These are phyloP conservation scores for Picochlorum sp. DNA, from an alignment of 139 green algal genomes.

Conservation along the genomic window DNA sequence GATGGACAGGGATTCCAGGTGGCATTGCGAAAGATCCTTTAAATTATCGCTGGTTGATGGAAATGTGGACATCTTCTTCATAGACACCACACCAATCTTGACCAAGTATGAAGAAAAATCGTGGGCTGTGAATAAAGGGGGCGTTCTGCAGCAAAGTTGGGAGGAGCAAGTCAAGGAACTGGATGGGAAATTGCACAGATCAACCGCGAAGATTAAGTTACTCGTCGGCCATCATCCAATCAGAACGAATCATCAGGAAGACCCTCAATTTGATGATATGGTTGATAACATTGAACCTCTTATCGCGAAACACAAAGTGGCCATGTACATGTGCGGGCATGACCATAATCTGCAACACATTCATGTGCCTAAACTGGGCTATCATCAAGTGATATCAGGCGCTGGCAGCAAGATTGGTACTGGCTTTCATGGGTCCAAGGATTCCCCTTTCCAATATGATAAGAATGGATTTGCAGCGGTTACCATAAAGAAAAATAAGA, in stretches of 20 bases:
- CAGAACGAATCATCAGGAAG: slow-evolving; percentile 8
- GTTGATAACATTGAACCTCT: slow-evolving; percentile 27
- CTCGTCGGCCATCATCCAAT: slow-evolving; percentile 60
- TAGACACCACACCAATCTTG: slow-evolving; percentile 56
- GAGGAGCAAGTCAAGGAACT: slow-evolving; percentile 29
- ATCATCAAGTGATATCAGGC: slow-evolving; percentile 10
- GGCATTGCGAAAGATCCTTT: slow-evolving; percentile 41
- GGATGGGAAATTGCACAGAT: slow-evolving; percentile 16
- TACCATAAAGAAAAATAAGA: background rate
- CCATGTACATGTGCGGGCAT: slow-evolving; percentile 49
- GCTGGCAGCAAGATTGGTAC: slow-evolving; percentile 1
- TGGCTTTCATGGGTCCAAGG: slow-evolving; percentile 2
- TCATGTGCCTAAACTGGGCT: background rate
- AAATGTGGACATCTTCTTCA: slow-evolving; percentile 49
- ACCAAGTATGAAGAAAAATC: slow-evolving; percentile 18
- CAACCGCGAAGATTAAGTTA: slow-evolving; percentile 44
- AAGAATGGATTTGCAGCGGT: slow-evolving; percentile 13
- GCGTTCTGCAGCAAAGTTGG: slow-evolving; percentile 35
- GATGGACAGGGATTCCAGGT: slow-evolving; percentile 28
- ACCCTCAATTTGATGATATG: slow-evolving; percentile 28
- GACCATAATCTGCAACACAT: slow-evolving; percentile 61
- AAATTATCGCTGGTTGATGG: slow-evolving; percentile 1
- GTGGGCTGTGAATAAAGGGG: slow-evolving; percentile 34
- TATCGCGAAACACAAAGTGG: slow-evolving; percentile 30
- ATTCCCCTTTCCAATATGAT: slow-evolving; percentile 14